Conservation (phyloP, 345 rosid genomes). For the Camelina neglecta region DNA sequence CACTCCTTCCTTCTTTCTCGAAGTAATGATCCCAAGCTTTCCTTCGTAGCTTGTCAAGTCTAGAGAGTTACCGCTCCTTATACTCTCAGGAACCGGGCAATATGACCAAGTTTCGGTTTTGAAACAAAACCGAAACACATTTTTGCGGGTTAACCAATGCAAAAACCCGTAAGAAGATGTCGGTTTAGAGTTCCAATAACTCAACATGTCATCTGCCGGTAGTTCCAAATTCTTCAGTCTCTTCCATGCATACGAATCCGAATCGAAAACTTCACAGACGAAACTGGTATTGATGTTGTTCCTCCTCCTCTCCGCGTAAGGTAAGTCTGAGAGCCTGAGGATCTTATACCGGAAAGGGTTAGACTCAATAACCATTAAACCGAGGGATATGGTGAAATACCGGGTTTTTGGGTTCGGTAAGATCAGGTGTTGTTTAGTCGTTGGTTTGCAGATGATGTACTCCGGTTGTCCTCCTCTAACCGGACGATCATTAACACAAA, state of each 20-base stretch:
- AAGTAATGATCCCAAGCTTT: not conserved
- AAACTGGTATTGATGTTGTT: not conserved
- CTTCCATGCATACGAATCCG: slow-evolving; percentile 23
- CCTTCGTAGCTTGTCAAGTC: slow-evolving; percentile 12
- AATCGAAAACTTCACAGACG: slow-evolving; percentile 32
- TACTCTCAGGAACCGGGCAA: not conserved
- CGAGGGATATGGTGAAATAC: not conserved
- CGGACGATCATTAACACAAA: slow-evolving; percentile 20
- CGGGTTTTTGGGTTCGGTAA: slow-evolving; percentile 30
- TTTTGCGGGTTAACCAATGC: slow-evolving; percentile 8
- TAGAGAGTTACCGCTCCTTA: not conserved
- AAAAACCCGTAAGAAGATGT: slow-evolving; percentile 9
- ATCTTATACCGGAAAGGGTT: slow-evolving; percentile 28
- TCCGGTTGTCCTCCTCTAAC: not conserved
- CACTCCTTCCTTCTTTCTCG: not conserved
- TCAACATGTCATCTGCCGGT: not conserved
- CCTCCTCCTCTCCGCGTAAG: not conserved
- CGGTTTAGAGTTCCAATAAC: not conserved
- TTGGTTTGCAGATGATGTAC: slow-evolving; percentile 30
- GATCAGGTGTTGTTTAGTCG: slow-evolving; percentile 20
- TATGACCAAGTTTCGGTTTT: slow-evolving; percentile 28
- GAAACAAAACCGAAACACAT: slow-evolving; percentile 30
- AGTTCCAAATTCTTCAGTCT: slow-evolving; percentile 1
- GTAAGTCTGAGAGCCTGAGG: slow-evolving; percentile 16
- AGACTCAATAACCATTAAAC: slow-evolving; percentile 23